These are phyloP conservation scores for Mangifera indica DNA, from an alignment of 345 rosid species.

Conservation along the genomic window DNA sequence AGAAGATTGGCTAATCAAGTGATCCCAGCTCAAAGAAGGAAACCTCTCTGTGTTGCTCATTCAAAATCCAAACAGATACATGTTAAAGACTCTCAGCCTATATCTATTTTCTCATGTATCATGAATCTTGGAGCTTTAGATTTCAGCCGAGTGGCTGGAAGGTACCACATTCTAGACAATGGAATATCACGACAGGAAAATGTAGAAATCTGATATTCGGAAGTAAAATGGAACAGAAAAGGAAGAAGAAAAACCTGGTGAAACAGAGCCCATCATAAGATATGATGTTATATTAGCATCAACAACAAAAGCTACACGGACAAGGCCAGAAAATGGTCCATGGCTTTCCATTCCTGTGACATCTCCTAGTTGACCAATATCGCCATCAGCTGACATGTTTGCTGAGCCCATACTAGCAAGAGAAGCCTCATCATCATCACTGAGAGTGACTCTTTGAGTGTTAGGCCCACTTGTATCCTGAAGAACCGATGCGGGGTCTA, in stretches of 20 bases:
- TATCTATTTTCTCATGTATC: neutral
- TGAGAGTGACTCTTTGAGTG: constrained; percentile 56
- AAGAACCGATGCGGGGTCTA: constrained; percentile 85
- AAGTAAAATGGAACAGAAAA: neutral
- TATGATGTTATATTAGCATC: constrained; percentile 99
- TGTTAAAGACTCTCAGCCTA: neutral
- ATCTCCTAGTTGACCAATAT: constrained; percentile 61
- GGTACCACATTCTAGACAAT: neutral
- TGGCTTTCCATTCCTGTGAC: constrained; percentile 47
- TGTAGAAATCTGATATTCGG: constrained; percentile 8
- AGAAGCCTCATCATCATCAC: constrained; percentile 68
- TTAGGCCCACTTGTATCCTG: constrained; percentile 56
- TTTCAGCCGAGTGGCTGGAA: neutral
- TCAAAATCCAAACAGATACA: constrained; percentile 12
- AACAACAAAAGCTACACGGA: constrained; percentile 87
- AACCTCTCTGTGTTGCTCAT: neutral
- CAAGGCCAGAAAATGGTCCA: constrained; percentile 51
- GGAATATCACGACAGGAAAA: neutral
- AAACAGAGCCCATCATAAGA: constrained; percentile 99
- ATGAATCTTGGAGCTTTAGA: neutral
- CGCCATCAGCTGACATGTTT: constrained; percentile 55
- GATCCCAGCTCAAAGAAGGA: neutral
- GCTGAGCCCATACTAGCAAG: constrained; percentile 45
- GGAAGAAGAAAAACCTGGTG: constrained; percentile 64
- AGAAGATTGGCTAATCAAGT: neutral